A percentile compares a stretch with the other conserved stretches of the same genome.
These are phyloP conservation scores for Prosopis cineraria DNA, from an alignment of 306 rosid genomes.

Conservation along the genomic window DNA sequence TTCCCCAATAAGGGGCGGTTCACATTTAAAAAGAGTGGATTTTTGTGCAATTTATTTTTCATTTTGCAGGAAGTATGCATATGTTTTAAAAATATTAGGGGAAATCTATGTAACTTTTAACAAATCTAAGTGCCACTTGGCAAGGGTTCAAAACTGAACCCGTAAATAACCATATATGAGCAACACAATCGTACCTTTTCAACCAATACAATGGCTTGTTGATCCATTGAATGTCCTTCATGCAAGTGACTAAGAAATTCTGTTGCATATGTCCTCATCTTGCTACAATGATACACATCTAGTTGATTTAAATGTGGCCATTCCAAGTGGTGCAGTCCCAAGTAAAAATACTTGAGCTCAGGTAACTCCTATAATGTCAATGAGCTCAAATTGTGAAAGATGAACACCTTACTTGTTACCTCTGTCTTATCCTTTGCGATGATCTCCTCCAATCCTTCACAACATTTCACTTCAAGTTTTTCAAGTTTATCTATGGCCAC, in stretches of 20 bases:
- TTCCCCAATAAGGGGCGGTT: background rate
- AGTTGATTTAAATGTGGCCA: background rate
- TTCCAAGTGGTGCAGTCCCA: background rate
- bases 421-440: background rate
- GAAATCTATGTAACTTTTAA: background rate
- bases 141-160: background rate
- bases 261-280: background rate
- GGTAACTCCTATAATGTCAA: background rate
- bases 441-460: background rate
- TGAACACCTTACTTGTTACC: background rate
- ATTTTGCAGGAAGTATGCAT: background rate
- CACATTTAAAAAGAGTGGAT: background rate
- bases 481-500: background rate
- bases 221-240: background rate
- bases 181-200: background rate
- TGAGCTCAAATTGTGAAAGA: background rate
- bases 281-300: background rate
- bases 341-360: background rate
- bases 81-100: background rate
- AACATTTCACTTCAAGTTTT: background rate
- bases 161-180: background rate
- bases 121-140: background rate
- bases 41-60: background rate
- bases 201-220: background rate
- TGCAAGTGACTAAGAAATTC: background rate